Percentiles rank a stretch among this genome's conserved stretches.
Evolutionary conservation across 2,329 filamentous ascomycete species (phyloP).

Genomic region (Microdochium nivale): DNA sequence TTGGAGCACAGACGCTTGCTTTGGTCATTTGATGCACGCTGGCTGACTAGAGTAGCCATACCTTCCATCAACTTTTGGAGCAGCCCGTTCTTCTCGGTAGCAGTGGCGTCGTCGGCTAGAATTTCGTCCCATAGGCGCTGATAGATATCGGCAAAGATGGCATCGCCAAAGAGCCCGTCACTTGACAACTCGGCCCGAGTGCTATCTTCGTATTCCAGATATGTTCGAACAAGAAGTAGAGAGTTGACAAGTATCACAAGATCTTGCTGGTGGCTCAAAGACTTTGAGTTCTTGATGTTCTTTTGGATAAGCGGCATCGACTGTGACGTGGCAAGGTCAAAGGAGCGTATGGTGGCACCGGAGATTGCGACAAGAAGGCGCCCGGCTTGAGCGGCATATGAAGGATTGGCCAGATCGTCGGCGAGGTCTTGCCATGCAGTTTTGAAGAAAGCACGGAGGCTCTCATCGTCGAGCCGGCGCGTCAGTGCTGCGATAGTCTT

Average conservation of each 20-base stretch:
- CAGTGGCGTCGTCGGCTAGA: conserved; percentile 4
- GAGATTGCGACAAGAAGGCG: conserved; percentile 42
- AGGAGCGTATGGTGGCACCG: conserved; percentile 37
- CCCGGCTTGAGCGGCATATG: conserved; percentile 43
- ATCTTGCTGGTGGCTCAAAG: conserved; percentile 39
- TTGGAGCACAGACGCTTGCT: conserved; percentile 15
- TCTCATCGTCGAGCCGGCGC: conserved; percentile 31
- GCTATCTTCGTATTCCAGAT: conserved; percentile 17
- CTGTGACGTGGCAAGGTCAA: conserved; percentile 35
- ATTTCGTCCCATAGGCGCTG: conserved; percentile 15
- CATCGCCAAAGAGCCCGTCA: conserved; percentile 20
- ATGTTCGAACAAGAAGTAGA: conserved; percentile 26
- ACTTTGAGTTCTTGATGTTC: conserved; percentile 41
- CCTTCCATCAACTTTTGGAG: conserved; percentile 18
- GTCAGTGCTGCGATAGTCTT: conserved; percentile 43
- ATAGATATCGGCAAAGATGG: conserved; percentile 17
- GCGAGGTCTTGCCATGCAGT: conserved; percentile 43
- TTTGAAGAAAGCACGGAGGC: conserved; percentile 36
- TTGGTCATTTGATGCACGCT: conserved; percentile 6
- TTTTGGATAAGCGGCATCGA: conserved; percentile 39
- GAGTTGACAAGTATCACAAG: conserved; percentile 42
- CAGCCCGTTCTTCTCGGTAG: conserved; percentile 9
- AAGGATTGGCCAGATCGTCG: conserved; percentile 42
- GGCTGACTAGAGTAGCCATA: conserved; percentile 15
- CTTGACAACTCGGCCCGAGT: conserved; percentile 7